Percentiles rank a stretch among this genome's conserved stretches.
These are phyloP conservation scores for Verruconis gallopava DNA, from an alignment of 2,329 filamentous ascomycete species.

Conservation along the genomic window DNA sequence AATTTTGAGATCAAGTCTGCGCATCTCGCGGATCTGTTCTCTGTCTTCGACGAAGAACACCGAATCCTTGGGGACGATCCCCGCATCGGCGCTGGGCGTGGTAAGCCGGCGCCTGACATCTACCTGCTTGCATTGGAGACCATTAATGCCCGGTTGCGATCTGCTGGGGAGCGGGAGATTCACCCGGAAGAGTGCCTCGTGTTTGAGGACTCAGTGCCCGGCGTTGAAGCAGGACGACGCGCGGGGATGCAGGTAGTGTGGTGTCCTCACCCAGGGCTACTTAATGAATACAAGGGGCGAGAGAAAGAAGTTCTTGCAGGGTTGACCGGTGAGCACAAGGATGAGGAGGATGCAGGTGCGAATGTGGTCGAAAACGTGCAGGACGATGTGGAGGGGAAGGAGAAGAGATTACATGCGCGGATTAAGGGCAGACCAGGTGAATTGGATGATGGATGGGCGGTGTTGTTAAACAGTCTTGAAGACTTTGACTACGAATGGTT, in stretches of 20 bases:
- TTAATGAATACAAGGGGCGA: slow-evolving; percentile 60
- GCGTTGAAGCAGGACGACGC: slow-evolving; percentile 77
- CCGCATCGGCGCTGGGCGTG: slow-evolving; percentile 64
- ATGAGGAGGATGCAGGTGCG: slow-evolving; percentile 31
- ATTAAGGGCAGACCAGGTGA: slow-evolving; percentile 37
- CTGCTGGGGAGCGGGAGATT: slow-evolving; percentile 47
- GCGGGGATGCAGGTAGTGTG: slow-evolving; percentile 93
- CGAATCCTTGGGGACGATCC: slow-evolving; percentile 76
- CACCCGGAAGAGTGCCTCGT: slow-evolving; percentile 80
- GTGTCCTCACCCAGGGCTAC: slow-evolving; percentile 72
- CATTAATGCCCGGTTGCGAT: slow-evolving; percentile 60
- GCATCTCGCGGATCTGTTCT: slow-evolving; percentile 39
- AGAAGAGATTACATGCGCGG: slow-evolving; percentile 25
- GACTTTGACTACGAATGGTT: slow-evolving; percentile 48
- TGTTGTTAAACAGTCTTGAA: slow-evolving; percentile 39
- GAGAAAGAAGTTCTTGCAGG: slow-evolving; percentile 78
- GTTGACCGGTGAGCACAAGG: slow-evolving; percentile 56
- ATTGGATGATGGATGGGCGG: slow-evolving; percentile 48
- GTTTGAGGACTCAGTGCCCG: slow-evolving; percentile 90
- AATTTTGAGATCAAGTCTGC: slow-evolving; percentile 70
- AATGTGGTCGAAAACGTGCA: slow-evolving; percentile 24
- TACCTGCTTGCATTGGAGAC: slow-evolving; percentile 75
- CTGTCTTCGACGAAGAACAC: slow-evolving; percentile 51
- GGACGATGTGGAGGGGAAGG: slow-evolving; percentile 23
- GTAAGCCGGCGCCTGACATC: slow-evolving; percentile 91